phyloP scores from a whole-genome alignment of 768 basidiomycete genomes.

The Xerocomellus amylosporus region DNA sequence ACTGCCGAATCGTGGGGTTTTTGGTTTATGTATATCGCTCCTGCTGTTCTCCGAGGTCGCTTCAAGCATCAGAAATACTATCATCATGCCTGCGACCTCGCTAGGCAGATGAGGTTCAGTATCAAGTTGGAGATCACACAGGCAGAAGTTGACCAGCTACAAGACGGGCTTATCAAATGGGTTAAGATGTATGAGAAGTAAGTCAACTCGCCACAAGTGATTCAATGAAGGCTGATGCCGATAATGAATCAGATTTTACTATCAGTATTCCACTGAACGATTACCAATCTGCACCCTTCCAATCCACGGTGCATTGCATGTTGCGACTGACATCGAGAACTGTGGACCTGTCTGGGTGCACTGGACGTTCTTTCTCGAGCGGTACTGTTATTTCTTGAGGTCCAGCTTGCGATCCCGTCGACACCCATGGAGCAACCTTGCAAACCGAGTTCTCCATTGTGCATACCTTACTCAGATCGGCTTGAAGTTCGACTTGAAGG shows the following conservation, averaged over 20 bases:
- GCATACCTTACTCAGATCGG: no score
- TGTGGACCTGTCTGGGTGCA: no score
- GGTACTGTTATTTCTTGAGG: no score
- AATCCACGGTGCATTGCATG: no score
- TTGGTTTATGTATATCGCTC: not conserved
- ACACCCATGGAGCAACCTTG: no score
- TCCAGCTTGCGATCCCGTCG: no score
- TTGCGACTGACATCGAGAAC: no score
- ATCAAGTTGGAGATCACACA: not conserved
- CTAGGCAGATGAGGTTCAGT: not conserved
- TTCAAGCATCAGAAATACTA: not conserved
- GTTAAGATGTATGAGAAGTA: not conserved
- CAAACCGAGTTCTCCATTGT: no score
- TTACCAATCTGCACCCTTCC: no score
- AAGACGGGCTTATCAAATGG: not conserved
- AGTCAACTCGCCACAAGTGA: not conserved
- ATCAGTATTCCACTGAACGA: not conserved
- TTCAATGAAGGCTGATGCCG: no score
- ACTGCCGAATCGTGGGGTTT: not conserved
- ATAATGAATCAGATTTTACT: not conserved
- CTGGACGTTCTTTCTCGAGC: no score
- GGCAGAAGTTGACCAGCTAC: not conserved
- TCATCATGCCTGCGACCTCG: not conserved
- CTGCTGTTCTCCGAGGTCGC: not conserved
- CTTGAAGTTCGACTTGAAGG: not conserved